Conservation (phyloP, 441 rosid species). For the Gossypium trilobum region DNA sequence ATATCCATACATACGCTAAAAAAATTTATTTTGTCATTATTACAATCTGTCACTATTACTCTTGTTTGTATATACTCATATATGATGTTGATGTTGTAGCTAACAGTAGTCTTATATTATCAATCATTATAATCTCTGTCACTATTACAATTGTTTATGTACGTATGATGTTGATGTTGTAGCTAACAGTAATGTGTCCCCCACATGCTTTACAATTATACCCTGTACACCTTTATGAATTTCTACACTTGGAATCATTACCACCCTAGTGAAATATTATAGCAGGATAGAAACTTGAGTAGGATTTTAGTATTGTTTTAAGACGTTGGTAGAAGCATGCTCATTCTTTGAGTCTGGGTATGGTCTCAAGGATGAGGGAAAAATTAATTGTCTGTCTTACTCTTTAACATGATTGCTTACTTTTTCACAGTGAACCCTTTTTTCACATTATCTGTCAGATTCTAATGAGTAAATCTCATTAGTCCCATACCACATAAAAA, state of each 20-base stretch:
- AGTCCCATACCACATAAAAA: conserved; percentile 17
- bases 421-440: conserved; percentile 15
- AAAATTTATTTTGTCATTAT: neutral
- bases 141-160: neutral
- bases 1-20: neutral
- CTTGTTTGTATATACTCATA: neutral
- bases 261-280: neutral
- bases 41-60: neutral
- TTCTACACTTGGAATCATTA: neutral
- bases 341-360: neutral
- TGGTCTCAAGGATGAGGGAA: conserved; percentile 3
- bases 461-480: conserved; percentile 19
- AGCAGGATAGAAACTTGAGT: neutral
- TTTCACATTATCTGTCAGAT: conserved; percentile 23
- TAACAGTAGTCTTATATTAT: neutral
- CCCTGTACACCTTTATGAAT: neutral
- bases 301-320: neutral
- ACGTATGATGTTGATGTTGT: neutral
- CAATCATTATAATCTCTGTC: conserved; percentile 2
- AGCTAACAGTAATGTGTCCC: conserved; percentile 1
- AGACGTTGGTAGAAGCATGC: conserved; percentile 14
- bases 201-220: conserved; percentile 9
- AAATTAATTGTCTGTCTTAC: conserved; percentile 9
- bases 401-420: conserved; percentile 21
- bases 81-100: neutral